These are phyloP conservation scores for Gillenia trifoliata DNA, from an alignment of 306 rosid genomes.

Conservation along the genomic window DNA sequence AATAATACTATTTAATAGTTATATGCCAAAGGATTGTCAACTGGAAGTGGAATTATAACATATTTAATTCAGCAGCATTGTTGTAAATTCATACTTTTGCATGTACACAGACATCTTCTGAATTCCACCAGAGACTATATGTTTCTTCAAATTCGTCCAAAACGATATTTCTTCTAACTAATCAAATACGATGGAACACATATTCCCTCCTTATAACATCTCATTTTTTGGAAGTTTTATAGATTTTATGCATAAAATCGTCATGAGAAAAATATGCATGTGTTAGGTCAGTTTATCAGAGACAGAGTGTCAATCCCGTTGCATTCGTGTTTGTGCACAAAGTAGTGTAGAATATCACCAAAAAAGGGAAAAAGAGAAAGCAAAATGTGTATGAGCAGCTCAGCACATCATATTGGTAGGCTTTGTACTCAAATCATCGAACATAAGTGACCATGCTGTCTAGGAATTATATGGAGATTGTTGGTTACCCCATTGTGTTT, in stretches of 20 bases:
- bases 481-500: slow-evolving; percentile 18
- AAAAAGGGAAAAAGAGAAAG: not conserved
- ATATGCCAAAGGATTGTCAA: slow-evolving; percentile 10
- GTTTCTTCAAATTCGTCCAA: too few species aligned
- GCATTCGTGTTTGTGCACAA: too few species aligned
- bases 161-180: too few species aligned
- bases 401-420: slow-evolving; percentile 10
- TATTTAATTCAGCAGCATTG: not conserved
- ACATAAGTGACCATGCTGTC: slow-evolving; percentile 19
- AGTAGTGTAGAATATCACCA: not conserved
- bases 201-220: too few species aligned
- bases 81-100: slow-evolving; percentile 13
- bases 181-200: too few species aligned
- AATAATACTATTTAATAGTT: not conserved
- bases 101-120: slow-evolving; percentile 18
- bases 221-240: too few species aligned
- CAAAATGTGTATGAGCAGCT: not conserved
- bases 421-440: slow-evolving; percentile 1
- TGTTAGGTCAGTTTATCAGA: too few species aligned
- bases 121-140: not conserved
- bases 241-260: too few species aligned
- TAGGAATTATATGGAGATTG: not conserved
- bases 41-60: slow-evolving; percentile 6
- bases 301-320: too few species aligned
- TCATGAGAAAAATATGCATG: too few species aligned